Percentiles rank a stretch among this genome's conserved stretches.
These are phyloP conservation scores for Ogataea trehalophila DNA, from an alignment of 805 yeast genomes.

Conservation along the genomic window DNA sequence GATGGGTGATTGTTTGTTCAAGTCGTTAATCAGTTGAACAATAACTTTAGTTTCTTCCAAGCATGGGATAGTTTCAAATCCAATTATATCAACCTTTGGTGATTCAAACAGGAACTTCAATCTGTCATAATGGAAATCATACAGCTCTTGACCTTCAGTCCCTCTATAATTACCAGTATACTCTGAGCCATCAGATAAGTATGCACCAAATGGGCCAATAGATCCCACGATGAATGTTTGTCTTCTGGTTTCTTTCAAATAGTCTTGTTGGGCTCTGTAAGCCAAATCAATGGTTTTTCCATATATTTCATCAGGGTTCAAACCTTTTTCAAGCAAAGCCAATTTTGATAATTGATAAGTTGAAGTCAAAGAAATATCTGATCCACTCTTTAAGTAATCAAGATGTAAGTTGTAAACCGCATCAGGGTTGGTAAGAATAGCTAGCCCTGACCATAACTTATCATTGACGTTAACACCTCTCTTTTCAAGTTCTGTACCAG, in stretches of 20 bases:
- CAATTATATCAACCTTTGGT: conserved; percentile 49
- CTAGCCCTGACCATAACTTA: conserved; percentile 59
- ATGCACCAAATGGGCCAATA: conserved; percentile 77
- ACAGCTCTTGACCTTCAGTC: conserved; percentile 34
- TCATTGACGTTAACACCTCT: conserved; percentile 40
- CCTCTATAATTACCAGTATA: conserved; percentile 63
- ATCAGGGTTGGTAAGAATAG: conserved; percentile 40
- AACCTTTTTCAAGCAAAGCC: conserved; percentile 31
- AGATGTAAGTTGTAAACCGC: conserved; percentile 43
- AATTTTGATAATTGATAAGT: conserved; percentile 56
- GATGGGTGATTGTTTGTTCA: conserved; percentile 9
- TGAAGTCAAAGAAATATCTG: conserved; percentile 49
- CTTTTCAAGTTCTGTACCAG: conserved; percentile 58
- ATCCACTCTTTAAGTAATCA: conserved; percentile 49
- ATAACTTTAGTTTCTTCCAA: conserved; percentile 51
- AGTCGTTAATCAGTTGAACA: conserved; percentile 33
- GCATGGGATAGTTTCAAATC: conserved; percentile 71
- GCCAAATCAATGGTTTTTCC: conserved; percentile 23
- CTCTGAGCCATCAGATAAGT: conserved; percentile 62
- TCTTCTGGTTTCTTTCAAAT: conserved; percentile 9
- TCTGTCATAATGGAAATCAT: conserved; percentile 47
- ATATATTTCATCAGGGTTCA: conserved; percentile 18
- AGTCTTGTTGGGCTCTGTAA: conserved; percentile 14
- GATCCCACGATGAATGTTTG: conserved; percentile 47
- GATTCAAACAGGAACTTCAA: conserved; percentile 34